Evolutionary conservation across 176 grass and related monocot species (phyloP), one percentile per base, ranked within the genome.

Genomic region (Stipa capillata): DNA sequence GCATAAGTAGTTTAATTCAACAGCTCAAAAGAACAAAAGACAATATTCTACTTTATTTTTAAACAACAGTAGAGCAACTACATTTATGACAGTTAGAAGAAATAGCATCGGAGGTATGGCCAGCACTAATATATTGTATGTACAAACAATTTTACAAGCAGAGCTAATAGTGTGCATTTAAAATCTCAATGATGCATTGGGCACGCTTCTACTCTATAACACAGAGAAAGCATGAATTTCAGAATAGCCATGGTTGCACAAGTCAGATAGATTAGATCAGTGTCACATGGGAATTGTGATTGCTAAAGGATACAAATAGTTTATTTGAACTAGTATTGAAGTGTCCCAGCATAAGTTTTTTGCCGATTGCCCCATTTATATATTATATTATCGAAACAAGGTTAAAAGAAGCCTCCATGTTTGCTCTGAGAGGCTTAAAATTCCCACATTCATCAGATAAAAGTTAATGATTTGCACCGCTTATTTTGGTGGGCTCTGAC

Each of bases 1-100:
- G 84, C n/a, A 89, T 17, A 65, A 79, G 64, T 45, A 66, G 32
- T 72, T 77, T 68, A 61, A 40, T 51, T 15, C n/a, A 59, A 59
- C 4, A n/a, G 34, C 67, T 86, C 2, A 51, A 81, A 53, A 65
- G n/a, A 54, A 39, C n/a, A 73, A 3, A 12, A 23, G 9, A 14
- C n/a, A 79, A 52, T 10, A 15, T 10, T 18, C 11, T 67, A 16
- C 11, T 39, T 36, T 74, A n/a, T n/a, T n/a, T 60, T 72, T 0
- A 45, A 45, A 69, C 45, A 69, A 45, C 33, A 33, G 53, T 65
- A 37, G n/a, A 42, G 11, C 31, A 55, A 44, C 39, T 58, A 49
- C 14, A 25, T 80, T 54, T 17, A 67, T 37, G 24, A 18, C 29
- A 58, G 7, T 17, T 6, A 48, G 23, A 65, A 56, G 36, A 65